Base-by-base conservation (phyloP, 306 rosid species). In the Vachellia pachyceras region DNA sequence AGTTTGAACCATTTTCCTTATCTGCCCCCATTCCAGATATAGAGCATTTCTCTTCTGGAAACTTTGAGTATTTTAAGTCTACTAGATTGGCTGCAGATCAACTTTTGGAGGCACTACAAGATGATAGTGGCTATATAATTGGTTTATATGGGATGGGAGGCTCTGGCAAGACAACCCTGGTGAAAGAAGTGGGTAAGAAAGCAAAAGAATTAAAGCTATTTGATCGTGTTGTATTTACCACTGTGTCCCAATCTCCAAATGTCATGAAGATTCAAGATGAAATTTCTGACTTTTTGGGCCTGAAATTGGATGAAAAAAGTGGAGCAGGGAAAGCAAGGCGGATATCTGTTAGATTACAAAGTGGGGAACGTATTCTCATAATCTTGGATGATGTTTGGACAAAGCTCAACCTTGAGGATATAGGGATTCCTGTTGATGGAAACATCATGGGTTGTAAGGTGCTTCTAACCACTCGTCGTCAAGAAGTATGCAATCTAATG, bases 81-180 rank as follows among this genome's bases (percentile, higher is more conserved):
- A 46, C 75, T 23, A 71, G 20, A 71, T 6, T 44, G 75, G 75
- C 75, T 45, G 57, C 75, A 25, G 75, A 45, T 71, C 41, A 45
- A 25, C 75, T 71, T 71, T 14, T 46, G 58, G 58, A 71, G 13
- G 75, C 75, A 45, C 39, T 71, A 14, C 41, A 71, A 45, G 75
- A 71, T 71, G 75, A 46, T 9, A 71, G 23, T 25, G 1, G 40
- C 60, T 71, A 71, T 71, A 44, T 25, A 45, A 71, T 71, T 45
- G 75, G 75, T 44, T 45, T 71, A 46, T 71, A 71, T 25, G 75
- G 75, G 13, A 71, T 71, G 75, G 75, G 75, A 13, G 75, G 75
- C 60, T 71, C 75, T 23, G 75, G 75, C 5, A 71, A 71, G 29
- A 71, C 75, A 71, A 45, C 75, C 46, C 36, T 46, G 75, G 75